phyloP scores from a whole-genome alignment of 2,329 filamentous ascomycete species.

The Colletotrichum orchidophilum region DNA sequence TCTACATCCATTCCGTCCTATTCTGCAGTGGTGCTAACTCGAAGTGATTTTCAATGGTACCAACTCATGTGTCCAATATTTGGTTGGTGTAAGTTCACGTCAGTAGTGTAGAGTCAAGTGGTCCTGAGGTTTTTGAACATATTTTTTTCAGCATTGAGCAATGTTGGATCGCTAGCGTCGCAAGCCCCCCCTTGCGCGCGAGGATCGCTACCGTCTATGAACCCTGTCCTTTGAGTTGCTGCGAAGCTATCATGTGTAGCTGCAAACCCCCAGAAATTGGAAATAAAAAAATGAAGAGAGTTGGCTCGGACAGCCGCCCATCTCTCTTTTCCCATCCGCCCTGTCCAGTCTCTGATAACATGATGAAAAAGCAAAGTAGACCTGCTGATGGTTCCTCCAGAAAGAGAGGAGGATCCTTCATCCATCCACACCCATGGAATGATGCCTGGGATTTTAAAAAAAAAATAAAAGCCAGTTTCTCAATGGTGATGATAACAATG shows the following conservation, averaged over 20 bases:
- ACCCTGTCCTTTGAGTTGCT: background rate
- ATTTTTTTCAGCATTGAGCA: background rate
- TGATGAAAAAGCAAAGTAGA: slow-evolving; percentile 12
- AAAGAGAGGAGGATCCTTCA: background rate
- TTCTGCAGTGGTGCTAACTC: too few species aligned
- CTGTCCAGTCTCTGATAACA: background rate
- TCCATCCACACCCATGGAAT: slow-evolving; percentile 9
- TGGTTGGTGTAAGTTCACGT: background rate
- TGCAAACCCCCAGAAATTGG: background rate
- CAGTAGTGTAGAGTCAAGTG: background rate
- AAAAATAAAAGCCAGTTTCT: too few species aligned
- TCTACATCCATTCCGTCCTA: background rate
- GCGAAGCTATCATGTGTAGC: background rate
- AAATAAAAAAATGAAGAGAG: background rate
- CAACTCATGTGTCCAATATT: background rate
- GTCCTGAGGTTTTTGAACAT: background rate
- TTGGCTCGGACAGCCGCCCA: background rate
- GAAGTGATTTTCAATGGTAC: background rate
- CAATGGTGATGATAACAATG: background rate
- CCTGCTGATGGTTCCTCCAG: background rate
- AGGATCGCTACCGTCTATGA: slow-evolving; percentile 9
- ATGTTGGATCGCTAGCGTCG: background rate
- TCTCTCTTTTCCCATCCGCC: background rate
- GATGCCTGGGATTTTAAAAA: background rate
- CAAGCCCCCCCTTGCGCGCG: background rate